Evolutionary conservation across 768 basidiomycete genomes (phyloP), one percentile per base, ranked within the genome.

Genomic region (Auricularia sp.): DNA sequence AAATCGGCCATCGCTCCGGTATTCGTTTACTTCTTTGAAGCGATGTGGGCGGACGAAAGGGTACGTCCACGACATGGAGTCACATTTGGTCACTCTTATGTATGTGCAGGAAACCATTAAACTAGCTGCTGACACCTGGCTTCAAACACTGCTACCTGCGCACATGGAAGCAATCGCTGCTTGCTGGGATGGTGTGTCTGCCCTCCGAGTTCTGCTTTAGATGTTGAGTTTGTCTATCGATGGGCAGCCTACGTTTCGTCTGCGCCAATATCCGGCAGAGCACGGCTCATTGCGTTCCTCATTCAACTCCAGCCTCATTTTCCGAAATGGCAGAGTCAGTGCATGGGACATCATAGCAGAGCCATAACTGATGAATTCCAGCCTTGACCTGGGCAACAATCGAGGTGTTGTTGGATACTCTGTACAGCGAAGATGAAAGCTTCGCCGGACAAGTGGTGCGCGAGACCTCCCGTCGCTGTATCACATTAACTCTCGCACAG

Each of bases 241-340:
- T 29, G 29, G 29, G 29, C 29, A 59, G 56, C 88, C 68, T 77
- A 81, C 5, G 70, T 91, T 34, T 70, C 76, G 7, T 85, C 81
- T 63, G 77, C 82, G 3, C 81, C 87, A 1, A 77, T 85, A 12
- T 65, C 76, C 1, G 87, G 88, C 62, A 82, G 86, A 16, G 74
- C 82, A 39, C 81, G 78, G 61, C 76, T 91, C 11, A 76, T 84
- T 16, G 77, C 80, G 8, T 91, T 90, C 73, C 75, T 90, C 18
- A 79, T 84, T 36, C 87, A 87, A 68, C 78, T 91, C 35, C 84
- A 78, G n/a, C 78, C 87, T 0, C 81, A 87, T 73, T 87, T 90
- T 72, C 81, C 87, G 18, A 72, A 67, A 14, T 91, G 89, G 89
- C 77, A 78, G 80, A 78, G 88, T 88, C 67, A 62, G 72, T 63